phyloP scores from a whole-genome alignment of 1,284 basidiomycete species.

The Xanthoconium separans region DNA sequence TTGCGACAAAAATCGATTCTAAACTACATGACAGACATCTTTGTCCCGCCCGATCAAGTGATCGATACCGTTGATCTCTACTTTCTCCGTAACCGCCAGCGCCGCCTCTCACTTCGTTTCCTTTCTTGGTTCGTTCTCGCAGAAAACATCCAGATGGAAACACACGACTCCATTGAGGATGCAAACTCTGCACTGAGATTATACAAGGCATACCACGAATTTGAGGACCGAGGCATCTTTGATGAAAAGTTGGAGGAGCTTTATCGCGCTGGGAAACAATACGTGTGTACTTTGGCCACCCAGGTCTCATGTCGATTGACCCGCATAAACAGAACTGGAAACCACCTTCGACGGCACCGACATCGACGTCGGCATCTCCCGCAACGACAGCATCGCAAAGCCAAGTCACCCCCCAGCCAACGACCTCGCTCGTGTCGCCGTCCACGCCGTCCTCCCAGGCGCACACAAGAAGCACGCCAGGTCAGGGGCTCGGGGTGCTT shows the following conservation, averaged over 20 bases:
- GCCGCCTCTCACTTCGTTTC: conserved; percentile 91
- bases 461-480: background rate
- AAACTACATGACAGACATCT: conserved; percentile 67
- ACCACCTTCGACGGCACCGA: conserved; percentile 40
- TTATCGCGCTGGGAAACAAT: conserved; percentile 70
- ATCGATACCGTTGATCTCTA: conserved; percentile 97
- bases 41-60: conserved; percentile 92
- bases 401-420: conserved; percentile 2
- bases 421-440: conserved; percentile 1
- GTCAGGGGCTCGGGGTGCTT: background rate
- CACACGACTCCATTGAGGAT: conserved; percentile 97
- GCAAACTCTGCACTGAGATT: conserved; percentile 86
- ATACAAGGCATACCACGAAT: conserved; percentile 81
- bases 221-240: conserved; percentile 77
- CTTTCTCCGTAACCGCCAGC: conserved; percentile 77
- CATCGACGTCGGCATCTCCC: conserved; percentile 10
- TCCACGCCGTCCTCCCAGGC: background rate
- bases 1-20: background rate
- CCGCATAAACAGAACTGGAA: conserved; percentile 51
- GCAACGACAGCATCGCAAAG: background rate
- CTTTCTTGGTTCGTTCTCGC: conserved; percentile 91
- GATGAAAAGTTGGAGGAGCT: conserved; percentile 87
- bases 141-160: conserved; percentile 89
- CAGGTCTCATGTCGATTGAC: background rate
- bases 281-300: conserved; percentile 43